phyloP scores from a whole-genome alignment of 305 asterid genomes.

The Rubia peregrina region DNA sequence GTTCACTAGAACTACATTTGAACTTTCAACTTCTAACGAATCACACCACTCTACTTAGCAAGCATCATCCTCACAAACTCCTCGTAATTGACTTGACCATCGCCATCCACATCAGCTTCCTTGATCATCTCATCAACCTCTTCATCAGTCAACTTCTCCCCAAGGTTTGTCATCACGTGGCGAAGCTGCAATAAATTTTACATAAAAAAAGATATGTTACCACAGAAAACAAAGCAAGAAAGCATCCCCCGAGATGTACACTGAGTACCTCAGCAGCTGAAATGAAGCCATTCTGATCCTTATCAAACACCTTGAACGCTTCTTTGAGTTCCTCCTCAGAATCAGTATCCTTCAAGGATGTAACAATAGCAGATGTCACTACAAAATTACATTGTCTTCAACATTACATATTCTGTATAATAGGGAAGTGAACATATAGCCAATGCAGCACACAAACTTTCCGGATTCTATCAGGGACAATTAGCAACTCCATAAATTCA shows the following conservation, averaged over 20 bases:
- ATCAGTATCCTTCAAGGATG: conserved; percentile 42
- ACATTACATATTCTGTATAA: neutral
- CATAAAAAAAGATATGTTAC: neutral
- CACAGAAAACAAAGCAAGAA: neutral
- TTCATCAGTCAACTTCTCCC: conserved; percentile 58
- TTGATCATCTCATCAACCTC: conserved; percentile 54
- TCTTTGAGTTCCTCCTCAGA: conserved; percentile 53
- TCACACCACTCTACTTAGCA: conserved; percentile 25
- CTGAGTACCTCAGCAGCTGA: conserved; percentile 49
- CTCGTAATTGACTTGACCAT: conserved; percentile 53
- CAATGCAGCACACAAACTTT: neutral
- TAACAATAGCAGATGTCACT: neutral
- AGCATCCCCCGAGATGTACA: neutral
- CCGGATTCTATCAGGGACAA: neutral
- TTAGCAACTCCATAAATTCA: neutral
- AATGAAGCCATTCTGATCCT: conserved; percentile 55
- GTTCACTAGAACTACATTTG: conserved; percentile 13
- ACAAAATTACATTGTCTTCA: neutral
- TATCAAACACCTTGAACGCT: conserved; percentile 56
- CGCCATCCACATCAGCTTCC: conserved; percentile 50
- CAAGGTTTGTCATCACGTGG: conserved; percentile 50
- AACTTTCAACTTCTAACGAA: neutral
- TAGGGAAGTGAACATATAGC: neutral
- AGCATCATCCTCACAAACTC: conserved; percentile 58
- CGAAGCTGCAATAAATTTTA: conserved; percentile 34